These are phyloP conservation scores for Arabidopsis lyrata DNA, from an alignment of 441 rosid species.

Conservation along the genomic window DNA sequence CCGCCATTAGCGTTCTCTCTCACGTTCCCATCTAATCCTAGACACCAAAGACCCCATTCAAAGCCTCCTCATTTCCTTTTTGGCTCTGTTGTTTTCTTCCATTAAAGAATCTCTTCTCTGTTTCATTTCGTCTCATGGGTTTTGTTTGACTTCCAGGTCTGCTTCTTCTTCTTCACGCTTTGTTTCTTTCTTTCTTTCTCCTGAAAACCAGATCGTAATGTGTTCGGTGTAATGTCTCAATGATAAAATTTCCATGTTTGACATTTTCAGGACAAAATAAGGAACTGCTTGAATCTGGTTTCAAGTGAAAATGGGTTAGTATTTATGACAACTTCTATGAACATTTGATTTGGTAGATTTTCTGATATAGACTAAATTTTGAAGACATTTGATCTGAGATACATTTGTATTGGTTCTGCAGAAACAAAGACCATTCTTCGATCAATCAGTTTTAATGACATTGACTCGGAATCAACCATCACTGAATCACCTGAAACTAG, in stretches of 20 bases:
- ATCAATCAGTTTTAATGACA: constrained; percentile 50
- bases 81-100: constrained; percentile 29
- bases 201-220: neutral
- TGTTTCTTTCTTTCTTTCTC: neutral
- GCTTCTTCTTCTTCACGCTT: constrained; percentile 12
- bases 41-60: constrained; percentile 31
- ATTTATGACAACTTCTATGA: constrained; percentile 4
- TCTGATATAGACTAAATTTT: neutral
- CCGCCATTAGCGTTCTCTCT: constrained; percentile 58
- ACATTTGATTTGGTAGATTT: neutral
- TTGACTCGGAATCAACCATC: constrained; percentile 42
- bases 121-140: constrained; percentile 22
- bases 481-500: constrained; percentile 42
- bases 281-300: constrained; percentile 26
- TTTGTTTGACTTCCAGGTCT: constrained; percentile 11
- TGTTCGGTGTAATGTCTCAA: constrained; percentile 35
- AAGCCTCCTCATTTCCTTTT: constrained; percentile 13
- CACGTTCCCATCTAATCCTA: constrained; percentile 51
- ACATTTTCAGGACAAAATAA: constrained; percentile 26
- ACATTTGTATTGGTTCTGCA: constrained; percentile 32
- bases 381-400: constrained; percentile 22
- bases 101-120: constrained; percentile 20
- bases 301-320: constrained; percentile 33
- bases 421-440: constrained; percentile 47
- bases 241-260: constrained; percentile 17